phyloP scores from a whole-genome alignment of 2,329 filamentous ascomycete genomes.

The Hysterium pulicare region DNA sequence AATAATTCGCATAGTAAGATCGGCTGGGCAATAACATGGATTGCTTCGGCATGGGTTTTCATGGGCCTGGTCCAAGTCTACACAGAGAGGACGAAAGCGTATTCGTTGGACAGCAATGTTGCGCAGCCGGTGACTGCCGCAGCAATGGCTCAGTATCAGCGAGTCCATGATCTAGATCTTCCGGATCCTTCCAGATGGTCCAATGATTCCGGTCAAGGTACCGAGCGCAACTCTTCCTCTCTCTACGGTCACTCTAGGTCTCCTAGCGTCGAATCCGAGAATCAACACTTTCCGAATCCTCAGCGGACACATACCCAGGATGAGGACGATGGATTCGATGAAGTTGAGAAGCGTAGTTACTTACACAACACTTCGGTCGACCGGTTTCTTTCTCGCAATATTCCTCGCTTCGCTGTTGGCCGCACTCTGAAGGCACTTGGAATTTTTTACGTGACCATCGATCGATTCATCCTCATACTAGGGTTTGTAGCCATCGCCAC shows the following conservation, averaged over 20 bases:
- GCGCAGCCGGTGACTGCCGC: conserved; percentile 29
- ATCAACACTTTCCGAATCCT: conserved; percentile 35
- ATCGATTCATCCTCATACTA: conserved; percentile 73
- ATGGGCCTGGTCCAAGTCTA: conserved; percentile 65
- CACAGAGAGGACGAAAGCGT: conserved; percentile 44
- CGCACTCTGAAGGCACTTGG: conserved; percentile 57
- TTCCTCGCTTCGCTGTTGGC: conserved; percentile 55
- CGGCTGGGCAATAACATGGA: conserved; percentile 77
- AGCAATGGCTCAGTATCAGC: conserved; percentile 39
- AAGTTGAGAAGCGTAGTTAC: conserved; percentile 45
- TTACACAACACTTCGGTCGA: conserved; percentile 47
- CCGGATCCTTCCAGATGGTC: conserved; percentile 36
- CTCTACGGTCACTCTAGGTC: conserved; percentile 64
- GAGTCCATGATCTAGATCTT: conserved; percentile 28
- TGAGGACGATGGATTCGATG: conserved; percentile 43
- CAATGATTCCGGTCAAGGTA: conserved; percentile 58
- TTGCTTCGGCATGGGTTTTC: conserved; percentile 66
- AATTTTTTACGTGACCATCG: conserved; percentile 63
- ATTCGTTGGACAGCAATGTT: conserved; percentile 16
- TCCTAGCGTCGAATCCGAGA: conserved; percentile 51
- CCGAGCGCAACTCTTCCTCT: conserved; percentile 65
- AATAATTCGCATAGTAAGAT: conserved; percentile 86
- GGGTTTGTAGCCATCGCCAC: conserved; percentile 71
- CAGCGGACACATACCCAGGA: conserved; percentile 37
- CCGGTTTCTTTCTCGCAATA: conserved; percentile 51